Evolutionary conservation across 208 protist genomes (phyloP).

Genomic region (Leishmania gerbilli): DNA sequence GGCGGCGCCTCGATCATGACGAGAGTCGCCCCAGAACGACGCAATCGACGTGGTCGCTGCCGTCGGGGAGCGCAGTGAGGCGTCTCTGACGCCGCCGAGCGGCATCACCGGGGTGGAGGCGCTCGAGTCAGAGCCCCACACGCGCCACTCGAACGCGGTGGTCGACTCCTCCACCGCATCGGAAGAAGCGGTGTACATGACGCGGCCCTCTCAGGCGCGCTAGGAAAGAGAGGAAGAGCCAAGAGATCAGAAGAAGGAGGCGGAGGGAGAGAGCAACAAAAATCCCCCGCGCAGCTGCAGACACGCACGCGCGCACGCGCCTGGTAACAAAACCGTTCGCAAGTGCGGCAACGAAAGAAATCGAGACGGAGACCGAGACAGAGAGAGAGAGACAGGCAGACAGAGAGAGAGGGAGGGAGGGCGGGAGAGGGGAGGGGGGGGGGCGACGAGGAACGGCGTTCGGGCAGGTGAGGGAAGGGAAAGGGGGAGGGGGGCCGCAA

Average conservation of each 20-base stretch:
- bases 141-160: constrained; percentile 3
- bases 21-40: background rate
- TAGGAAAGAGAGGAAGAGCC: background rate
- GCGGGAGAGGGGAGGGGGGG: no score
- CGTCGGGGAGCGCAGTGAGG: background rate
- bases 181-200: background rate
- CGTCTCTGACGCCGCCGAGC: background rate
- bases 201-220: no score
- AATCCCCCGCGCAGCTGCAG: background rate
- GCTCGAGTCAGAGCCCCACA: constrained; percentile 7
- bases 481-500: background rate
- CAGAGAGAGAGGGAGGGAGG: no score
- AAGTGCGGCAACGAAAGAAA: background rate
- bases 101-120: background rate
- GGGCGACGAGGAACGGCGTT: background rate
- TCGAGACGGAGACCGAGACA: background rate
- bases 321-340: background rate
- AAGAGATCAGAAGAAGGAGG: background rate
- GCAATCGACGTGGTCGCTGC: background rate
- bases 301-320: background rate
- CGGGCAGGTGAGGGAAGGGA: background rate
- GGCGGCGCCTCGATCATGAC: background rate
- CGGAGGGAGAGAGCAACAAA: no score
- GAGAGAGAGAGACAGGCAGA: no score
- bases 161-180: background rate